Evolutionary conservation across 192 early-diverging fungal genomes (phyloP).

Genomic region (Rhizoclosmatium sp.): DNA sequence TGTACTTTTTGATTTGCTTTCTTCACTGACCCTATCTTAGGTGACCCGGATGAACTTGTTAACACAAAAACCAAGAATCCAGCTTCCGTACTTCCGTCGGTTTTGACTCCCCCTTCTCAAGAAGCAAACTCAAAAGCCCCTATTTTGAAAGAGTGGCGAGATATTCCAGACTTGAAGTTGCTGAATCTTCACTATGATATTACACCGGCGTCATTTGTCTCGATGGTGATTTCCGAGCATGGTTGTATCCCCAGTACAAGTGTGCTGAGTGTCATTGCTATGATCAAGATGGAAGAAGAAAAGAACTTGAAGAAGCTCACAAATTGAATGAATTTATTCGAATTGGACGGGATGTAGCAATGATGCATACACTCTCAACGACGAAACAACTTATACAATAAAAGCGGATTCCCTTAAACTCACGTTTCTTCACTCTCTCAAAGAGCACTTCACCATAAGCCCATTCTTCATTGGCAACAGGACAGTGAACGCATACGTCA

Average conservation of each 20-base stretch:
- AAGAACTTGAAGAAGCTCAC: slow-evolving; percentile 24
- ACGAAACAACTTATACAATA: too few species aligned
- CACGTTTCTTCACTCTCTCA: neutral
- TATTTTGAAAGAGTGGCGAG: slow-evolving; percentile 71
- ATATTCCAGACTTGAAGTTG: slow-evolving; percentile 77
- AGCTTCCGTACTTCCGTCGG: slow-evolving; percentile 28
- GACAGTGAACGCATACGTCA: slow-evolving; percentile 29
- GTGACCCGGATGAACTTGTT: slow-evolving; percentile 87
- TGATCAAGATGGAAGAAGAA: slow-evolving; percentile 33
- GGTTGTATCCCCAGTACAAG: slow-evolving; percentile 92
- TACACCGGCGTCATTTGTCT: slow-evolving; percentile 93
- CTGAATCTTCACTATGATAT: slow-evolving; percentile 94
- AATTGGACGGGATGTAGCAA: too few species aligned
- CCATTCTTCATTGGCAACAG: slow-evolving; percentile 39
- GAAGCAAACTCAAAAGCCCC: slow-evolving; percentile 14
- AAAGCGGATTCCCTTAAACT: neutral
- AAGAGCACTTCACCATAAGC: slow-evolving; percentile 7
- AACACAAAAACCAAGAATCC: slow-evolving; percentile 49
- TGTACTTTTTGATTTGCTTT: slow-evolving; percentile 7
- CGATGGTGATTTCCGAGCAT: slow-evolving; percentile 89
- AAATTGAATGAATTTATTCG: neutral
- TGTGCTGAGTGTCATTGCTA: slow-evolving; percentile 49
- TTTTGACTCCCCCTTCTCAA: slow-evolving; percentile 22
- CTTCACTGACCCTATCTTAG: slow-evolving; percentile 37
- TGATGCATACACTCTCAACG: too few species aligned